phyloP scores from a whole-genome alignment of 2,329 filamentous ascomycete species.

The Exophiala lecanii-corni region DNA sequence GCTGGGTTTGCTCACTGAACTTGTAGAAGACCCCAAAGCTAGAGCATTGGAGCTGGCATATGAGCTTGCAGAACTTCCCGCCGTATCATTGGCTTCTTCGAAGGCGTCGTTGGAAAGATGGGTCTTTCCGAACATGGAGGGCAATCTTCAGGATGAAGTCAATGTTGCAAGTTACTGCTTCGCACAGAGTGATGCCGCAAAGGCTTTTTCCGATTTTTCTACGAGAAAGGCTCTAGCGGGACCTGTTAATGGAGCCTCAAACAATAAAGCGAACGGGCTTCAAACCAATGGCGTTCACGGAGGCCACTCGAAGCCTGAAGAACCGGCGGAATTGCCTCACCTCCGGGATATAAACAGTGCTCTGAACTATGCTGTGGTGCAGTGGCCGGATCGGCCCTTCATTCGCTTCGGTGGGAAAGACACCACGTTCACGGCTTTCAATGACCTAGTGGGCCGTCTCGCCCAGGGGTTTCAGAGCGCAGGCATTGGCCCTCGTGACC shows the following conservation, averaged over 20 bases:
- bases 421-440: background rate
- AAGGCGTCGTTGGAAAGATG: slow-evolving; percentile 11
- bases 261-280: background rate
- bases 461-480: slow-evolving; percentile 8
- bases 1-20: slow-evolving; percentile 12
- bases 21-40: slow-evolving; percentile 11
- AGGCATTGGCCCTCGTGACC: slow-evolving; percentile 1
- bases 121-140: slow-evolving; percentile 13
- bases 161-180: slow-evolving; percentile 15
- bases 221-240: background rate
- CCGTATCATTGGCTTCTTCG: slow-evolving; percentile 4
- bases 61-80: slow-evolving; percentile 11
- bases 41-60: slow-evolving; percentile 10
- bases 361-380: slow-evolving; percentile 3
- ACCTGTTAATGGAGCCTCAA: background rate
- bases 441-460: slow-evolving; percentile 3
- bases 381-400: slow-evolving; percentile 4
- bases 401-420: slow-evolving; percentile 6
- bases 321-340: background rate
- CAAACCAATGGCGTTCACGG: background rate
- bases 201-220: slow-evolving; percentile 12
- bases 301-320: background rate
- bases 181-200: slow-evolving; percentile 12
- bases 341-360: background rate
- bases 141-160: slow-evolving; percentile 8